phyloP scores from a whole-genome alignment of 2,329 filamentous ascomycete genomes.

The Fusarium siculi region DNA sequence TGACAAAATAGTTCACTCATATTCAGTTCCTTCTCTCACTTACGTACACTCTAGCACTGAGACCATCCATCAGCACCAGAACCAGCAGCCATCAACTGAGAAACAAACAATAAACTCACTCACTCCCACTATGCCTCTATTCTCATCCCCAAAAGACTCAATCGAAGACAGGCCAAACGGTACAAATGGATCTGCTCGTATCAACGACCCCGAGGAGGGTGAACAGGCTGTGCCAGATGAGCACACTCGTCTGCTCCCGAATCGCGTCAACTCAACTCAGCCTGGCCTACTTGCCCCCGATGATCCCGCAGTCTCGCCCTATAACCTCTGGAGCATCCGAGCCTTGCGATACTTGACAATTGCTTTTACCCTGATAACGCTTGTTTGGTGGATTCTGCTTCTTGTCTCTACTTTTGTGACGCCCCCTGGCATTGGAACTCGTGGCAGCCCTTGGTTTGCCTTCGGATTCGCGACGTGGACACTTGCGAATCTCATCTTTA shows the following conservation, averaged over 20 bases:
- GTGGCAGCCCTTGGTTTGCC: conserved; percentile 92
- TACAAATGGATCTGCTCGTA: conserved; percentile 13
- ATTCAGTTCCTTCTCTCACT: background rate
- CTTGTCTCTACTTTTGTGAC: conserved; percentile 93
- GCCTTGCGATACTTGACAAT: conserved; percentile 82
- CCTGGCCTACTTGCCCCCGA: conserved; percentile 52
- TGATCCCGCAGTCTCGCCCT: conserved; percentile 77
- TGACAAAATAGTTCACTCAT: background rate
- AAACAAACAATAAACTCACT: background rate
- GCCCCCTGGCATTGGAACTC: conserved; percentile 84
- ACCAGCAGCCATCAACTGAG: background rate
- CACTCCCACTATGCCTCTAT: conserved; percentile 47
- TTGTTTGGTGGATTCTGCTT: conserved; percentile 92
- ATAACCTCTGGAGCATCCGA: conserved; percentile 93
- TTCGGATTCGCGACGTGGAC: conserved; percentile 86
- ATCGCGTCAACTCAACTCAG: conserved; percentile 65
- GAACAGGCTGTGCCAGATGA: conserved; percentile 56
- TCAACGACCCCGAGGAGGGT: conserved; percentile 35
- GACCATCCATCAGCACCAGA: background rate
- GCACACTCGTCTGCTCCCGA: conserved; percentile 75
- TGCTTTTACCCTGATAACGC: conserved; percentile 77
- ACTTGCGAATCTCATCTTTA: conserved; percentile 77
- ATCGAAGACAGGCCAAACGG: conserved; percentile 31
- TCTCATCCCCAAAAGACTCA: conserved; percentile 44
- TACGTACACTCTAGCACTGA: background rate